phyloP scores from a whole-genome alignment of 2,329 filamentous ascomycete genomes.

The Nemania sp. region DNA sequence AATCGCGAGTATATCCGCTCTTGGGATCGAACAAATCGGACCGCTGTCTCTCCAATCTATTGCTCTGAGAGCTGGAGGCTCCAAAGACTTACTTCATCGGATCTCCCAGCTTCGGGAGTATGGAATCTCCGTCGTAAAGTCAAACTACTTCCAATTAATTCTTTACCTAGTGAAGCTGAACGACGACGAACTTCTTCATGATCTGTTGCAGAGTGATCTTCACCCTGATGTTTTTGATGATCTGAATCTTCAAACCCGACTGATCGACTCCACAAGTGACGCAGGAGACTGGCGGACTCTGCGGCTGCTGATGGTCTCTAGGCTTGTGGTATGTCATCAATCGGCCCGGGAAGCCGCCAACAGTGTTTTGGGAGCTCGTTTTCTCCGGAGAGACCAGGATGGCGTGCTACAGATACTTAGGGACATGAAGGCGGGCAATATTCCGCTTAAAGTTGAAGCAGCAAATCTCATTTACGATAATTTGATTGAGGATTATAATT shows the following conservation, averaged over 20 bases:
- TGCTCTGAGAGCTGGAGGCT: slow-evolving; percentile 71
- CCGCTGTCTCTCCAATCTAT: slow-evolving; percentile 82
- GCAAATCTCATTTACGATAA: slow-evolving; percentile 49
- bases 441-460: slow-evolving; percentile 50
- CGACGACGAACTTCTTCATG: slow-evolving; percentile 62
- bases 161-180: slow-evolving; percentile 70
- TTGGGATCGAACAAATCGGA: slow-evolving; percentile 79
- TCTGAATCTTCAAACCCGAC: slow-evolving; percentile 53
- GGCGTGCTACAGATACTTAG: slow-evolving; percentile 53
- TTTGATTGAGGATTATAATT: slow-evolving; percentile 45
- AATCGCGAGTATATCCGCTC: slow-evolving; percentile 73
- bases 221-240: slow-evolving; percentile 69
- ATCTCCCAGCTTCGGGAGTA: slow-evolving; percentile 71
- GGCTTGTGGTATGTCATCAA: slow-evolving; percentile 51
- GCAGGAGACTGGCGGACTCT: slow-evolving; percentile 57
- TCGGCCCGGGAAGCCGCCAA: slow-evolving; percentile 51
- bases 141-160: slow-evolving; percentile 74
- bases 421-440: slow-evolving; percentile 53
- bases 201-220: slow-evolving; percentile 62
- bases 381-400: slow-evolving; percentile 47
- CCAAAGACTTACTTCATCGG: slow-evolving; percentile 67
- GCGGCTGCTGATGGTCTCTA: slow-evolving; percentile 60
- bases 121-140: slow-evolving; percentile 72
- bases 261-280: slow-evolving; percentile 53
- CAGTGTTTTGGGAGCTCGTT: slow-evolving; percentile 48